These are phyloP conservation scores for Fusarium miscanthi DNA, from an alignment of 2,329 filamentous ascomycete species.

Conservation along the genomic window DNA sequence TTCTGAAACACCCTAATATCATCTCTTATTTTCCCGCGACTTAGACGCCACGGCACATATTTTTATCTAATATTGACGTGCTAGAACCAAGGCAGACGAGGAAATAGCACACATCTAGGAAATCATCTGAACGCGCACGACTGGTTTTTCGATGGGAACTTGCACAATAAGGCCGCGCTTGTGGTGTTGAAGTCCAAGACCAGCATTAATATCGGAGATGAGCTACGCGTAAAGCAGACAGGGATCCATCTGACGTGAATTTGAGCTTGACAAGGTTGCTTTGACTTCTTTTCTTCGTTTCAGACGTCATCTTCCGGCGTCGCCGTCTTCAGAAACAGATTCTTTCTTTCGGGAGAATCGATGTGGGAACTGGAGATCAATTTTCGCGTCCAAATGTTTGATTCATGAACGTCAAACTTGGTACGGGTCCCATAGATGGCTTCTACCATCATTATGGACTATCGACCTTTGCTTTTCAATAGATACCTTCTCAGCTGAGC, in stretches of 20 bases:
- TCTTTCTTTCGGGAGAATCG: neutral
- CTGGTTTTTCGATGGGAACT: neutral
- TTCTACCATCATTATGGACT: neutral
- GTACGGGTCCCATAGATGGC: neutral
- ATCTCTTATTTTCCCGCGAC: conserved; percentile 13
- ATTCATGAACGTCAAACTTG: neutral
- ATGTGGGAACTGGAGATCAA: neutral
- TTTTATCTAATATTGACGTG: neutral
- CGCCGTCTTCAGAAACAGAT: conserved; percentile 34
- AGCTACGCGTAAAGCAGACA: conserved; percentile 38
- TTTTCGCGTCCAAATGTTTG: neutral
- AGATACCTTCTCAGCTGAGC: conserved; percentile 13
- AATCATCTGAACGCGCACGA: neutral
- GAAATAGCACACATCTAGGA: neutral
- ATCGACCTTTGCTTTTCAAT: conserved; percentile 9
- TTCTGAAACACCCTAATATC: conserved; percentile 43
- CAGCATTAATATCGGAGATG: conserved; percentile 46
- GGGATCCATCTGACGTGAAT: conserved; percentile 46
- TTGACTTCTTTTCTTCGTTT: conserved; percentile 34
- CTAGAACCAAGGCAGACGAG: neutral
- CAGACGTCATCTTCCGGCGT: conserved; percentile 45
- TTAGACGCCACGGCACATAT: conserved; percentile 6
- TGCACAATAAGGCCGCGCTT: neutral
- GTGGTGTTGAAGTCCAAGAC: conserved; percentile 7
- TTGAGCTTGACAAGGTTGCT: conserved; percentile 43